phyloP scores from a whole-genome alignment of 441 rosid species.

The Adansonia gregorii region DNA sequence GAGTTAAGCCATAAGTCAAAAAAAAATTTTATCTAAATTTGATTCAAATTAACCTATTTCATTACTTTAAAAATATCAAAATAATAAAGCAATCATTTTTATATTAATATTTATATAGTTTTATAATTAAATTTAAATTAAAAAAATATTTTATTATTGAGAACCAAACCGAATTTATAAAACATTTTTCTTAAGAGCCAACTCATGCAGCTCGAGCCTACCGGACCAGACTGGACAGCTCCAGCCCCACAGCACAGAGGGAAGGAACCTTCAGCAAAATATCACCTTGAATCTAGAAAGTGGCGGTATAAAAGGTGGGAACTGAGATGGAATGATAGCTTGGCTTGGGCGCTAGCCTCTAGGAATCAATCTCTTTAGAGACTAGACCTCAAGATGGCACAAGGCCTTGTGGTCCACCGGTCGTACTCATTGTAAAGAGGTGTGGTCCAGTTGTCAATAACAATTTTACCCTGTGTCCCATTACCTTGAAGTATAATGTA shows the following conservation, averaged over 20 bases:
- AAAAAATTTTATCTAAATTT: too few relatives aligned
- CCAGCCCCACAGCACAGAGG: neutral
- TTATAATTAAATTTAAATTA: too few relatives aligned
- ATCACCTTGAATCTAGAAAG: neutral
- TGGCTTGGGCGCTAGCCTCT: neutral
- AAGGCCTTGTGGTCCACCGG: conserved; percentile 11
- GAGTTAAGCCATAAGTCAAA: too few relatives aligned
- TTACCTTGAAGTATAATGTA: neutral
- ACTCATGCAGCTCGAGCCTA: too few relatives aligned
- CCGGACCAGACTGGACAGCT: too few relatives aligned
- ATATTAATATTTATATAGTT: too few relatives aligned
- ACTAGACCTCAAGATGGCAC: neutral
- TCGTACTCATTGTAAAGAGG: neutral
- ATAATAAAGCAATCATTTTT: too few relatives aligned
- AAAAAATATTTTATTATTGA: too few relatives aligned
- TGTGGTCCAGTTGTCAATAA: neutral
- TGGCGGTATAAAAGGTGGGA: neutral
- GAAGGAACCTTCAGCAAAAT: conserved; percentile 7
- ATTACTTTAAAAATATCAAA: too few relatives aligned
- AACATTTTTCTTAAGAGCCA: too few relatives aligned
- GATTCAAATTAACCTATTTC: too few relatives aligned
- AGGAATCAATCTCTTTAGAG: neutral
- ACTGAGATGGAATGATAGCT: neutral
- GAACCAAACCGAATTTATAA: too few relatives aligned
- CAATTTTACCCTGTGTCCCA: neutral